phyloP scores from a whole-genome alignment of 192 early-diverging fungal genomes.

The Diversispora eburnea region DNA sequence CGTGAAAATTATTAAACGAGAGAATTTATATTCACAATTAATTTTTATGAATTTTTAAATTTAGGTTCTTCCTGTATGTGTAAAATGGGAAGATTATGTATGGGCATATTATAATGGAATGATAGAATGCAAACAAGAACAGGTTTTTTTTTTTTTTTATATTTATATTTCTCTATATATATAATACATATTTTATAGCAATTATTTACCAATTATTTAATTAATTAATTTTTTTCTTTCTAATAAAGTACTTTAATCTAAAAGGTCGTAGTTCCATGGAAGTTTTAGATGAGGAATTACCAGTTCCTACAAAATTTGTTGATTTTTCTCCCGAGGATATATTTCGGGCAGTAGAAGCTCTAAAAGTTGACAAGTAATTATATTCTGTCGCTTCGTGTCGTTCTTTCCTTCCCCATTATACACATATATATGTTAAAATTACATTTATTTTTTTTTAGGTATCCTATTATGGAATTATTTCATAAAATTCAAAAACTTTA shows the following conservation, averaged over 20 bases:
- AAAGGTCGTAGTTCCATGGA: neutral
- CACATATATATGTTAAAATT: neutral
- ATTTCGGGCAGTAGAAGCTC: conserved; percentile 3
- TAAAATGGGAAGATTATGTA: conserved; percentile 82
- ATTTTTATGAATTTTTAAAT: neutral
- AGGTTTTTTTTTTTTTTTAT: conserved; percentile 30
- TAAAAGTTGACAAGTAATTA: neutral
- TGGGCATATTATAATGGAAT: conserved; percentile 79
- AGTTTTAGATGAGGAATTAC: neutral
- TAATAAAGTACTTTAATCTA: conserved; percentile 8
- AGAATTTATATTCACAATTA: neutral
- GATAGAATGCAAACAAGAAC: conserved; percentile 59
- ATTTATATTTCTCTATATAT: neutral
- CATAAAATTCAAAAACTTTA: conserved; percentile 49
- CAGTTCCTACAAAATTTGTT: conserved; percentile 23
- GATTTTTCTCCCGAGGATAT: conserved; percentile 17
- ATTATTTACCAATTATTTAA: neutral
- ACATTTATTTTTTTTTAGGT: conserved; percentile 13
- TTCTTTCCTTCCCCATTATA: neutral
- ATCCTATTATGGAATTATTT: conserved; percentile 31
- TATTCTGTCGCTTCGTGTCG: neutral
- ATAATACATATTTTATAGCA: neutral
- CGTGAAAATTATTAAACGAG: neutral
- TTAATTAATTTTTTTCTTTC: neutral
- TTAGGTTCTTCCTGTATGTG: conserved; percentile 67